Percentiles rank a stretch among this genome's conserved stretches.
These are phyloP conservation scores for Cyberlindnera lachancei DNA, from an alignment of 805 yeast genomes.

Conservation along the genomic window DNA sequence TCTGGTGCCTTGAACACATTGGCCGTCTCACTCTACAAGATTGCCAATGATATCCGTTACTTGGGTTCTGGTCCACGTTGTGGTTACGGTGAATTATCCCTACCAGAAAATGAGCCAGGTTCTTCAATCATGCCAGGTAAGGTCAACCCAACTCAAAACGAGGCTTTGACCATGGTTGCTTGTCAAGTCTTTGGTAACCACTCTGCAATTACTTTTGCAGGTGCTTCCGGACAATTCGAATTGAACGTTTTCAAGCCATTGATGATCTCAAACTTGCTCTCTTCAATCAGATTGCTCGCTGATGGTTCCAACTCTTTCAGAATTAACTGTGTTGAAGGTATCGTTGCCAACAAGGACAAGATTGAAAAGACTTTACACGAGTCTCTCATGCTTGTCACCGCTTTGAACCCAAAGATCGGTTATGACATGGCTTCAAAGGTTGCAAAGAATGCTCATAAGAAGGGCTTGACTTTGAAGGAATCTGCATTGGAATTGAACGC, in stretches of 20 bases:
- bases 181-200: conserved; percentile 97
- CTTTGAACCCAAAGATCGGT: conserved; percentile 97
- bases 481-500: conserved; percentile 89
- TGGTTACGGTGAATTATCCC: conserved; percentile 91
- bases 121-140: conserved; percentile 99
- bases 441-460: conserved; percentile 97
- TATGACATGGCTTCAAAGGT: conserved; percentile 96
- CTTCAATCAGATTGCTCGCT: conserved; percentile 80
- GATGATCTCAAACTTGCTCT: conserved; percentile 81
- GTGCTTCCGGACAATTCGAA: conserved; percentile 98
- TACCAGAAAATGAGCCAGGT: conserved; percentile 99
- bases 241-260: conserved; percentile 97
- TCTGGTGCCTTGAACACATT: conserved; percentile 95
- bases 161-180: conserved; percentile 97
- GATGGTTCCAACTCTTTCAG: conserved; percentile 90
- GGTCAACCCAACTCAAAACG: conserved; percentile 98
- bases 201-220: conserved; percentile 90
- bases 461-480: conserved; percentile 92
- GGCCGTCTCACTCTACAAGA: conserved; percentile 89
- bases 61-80: conserved; percentile 99
- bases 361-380: conserved; percentile 85
- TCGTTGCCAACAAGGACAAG: conserved; percentile 79
- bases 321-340: conserved; percentile 91
- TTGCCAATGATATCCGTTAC: conserved; percentile 96
- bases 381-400: conserved; percentile 96